phyloP scores from a whole-genome alignment of 2,329 filamentous ascomycete species.

The Botrytis hyacinthi region DNA sequence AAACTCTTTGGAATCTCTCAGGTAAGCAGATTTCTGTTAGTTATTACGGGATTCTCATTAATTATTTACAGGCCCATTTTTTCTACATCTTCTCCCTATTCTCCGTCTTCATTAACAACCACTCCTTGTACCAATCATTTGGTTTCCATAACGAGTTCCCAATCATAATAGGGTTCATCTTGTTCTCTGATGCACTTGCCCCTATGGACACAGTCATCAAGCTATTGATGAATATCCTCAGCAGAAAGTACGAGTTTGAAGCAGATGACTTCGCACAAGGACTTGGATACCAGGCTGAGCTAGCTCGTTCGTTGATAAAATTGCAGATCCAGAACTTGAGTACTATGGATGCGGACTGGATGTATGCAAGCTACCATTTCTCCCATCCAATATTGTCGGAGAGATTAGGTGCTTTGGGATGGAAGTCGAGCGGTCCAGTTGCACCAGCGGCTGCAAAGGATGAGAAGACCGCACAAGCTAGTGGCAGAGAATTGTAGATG shows the following conservation, averaged over 20 bases:
- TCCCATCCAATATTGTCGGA: conserved; percentile 96
- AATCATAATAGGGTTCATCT: conserved; percentile 94
- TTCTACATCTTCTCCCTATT: conserved; percentile 97
- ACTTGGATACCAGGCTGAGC: conserved; percentile 79
- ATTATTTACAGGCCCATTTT: conserved; percentile 68
- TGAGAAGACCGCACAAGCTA: conserved; percentile 61
- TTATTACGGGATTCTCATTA: conserved; percentile 27
- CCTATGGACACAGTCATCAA: conserved; percentile 95
- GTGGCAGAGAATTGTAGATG: conserved; percentile 70
- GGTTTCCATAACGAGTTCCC: conserved; percentile 81
- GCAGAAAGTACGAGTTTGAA: conserved; percentile 92
- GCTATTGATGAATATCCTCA: conserved; percentile 93
- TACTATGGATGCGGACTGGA: conserved; percentile 98
- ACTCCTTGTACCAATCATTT: conserved; percentile 84
- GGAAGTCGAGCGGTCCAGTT: conserved; percentile 57
- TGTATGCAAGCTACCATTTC: conserved; percentile 98
- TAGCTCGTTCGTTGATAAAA: conserved; percentile 88
- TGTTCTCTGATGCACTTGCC: conserved; percentile 94
- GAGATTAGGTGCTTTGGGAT: conserved; percentile 84
- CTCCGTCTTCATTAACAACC: conserved; percentile 96
- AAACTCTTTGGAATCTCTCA: conserved; percentile 84
- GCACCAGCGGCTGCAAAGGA: conserved; percentile 35
- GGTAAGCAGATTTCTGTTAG: conserved; percentile 46
- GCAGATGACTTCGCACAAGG: conserved; percentile 85
- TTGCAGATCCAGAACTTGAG: conserved; percentile 97